Base-by-base conservation (phyloP, 2,329 filamentous ascomycete genomes). In the Blastomyces silverae region DNA sequence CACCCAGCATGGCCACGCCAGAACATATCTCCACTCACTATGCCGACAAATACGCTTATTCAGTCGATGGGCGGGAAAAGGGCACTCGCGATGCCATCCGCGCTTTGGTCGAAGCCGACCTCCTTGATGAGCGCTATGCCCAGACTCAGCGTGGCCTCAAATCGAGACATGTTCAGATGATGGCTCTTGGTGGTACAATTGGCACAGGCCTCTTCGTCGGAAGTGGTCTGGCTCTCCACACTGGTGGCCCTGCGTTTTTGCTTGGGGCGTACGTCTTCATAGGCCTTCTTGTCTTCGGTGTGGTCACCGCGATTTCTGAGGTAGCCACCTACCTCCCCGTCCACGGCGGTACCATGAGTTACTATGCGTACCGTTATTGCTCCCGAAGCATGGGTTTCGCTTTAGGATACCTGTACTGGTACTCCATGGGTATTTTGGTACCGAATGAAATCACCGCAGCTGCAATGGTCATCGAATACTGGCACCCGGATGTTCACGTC, bases 401-500 rank as follows among this genome's bases (percentile, higher is more conserved):
- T 11, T 76, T 79, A 68, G 78, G 78, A 22, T 79, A 78, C 55
- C 69, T 78, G 3, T 81, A 82, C 69, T 82, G 80, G 80, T 82
- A 81, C 62, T 77, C 77, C 1, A 69, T 77, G 60, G 77, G 79
- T 0, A 81, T 83, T 39, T 71, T 80, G 48, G 76, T 82, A 0
- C 80, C 78, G 59, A 82, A 84, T 65, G 87, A 89, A 74, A 86
- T 89, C 66, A 85, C 84, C 0, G 87, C 87, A 8, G 85, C 86
- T 15, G 83, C 84, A 52, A 81, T 88, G n/a, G 79, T 89, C 39
- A 86, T 89, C 66, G 77, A 84, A 66, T 88, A 84, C 72, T 89
- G 87, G 87, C 70, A 76, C 13, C 73, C 76, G 3, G 70, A 71
- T 22, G 75, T 81, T 60, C 76, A 79, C 53, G 73, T 80, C 7